A percentile compares a stretch with the other conserved stretches of the same genome.
Evolutionary conservation across 2,329 filamentous ascomycete species (phyloP).

Genomic region (Trichoderma semiorbis): DNA sequence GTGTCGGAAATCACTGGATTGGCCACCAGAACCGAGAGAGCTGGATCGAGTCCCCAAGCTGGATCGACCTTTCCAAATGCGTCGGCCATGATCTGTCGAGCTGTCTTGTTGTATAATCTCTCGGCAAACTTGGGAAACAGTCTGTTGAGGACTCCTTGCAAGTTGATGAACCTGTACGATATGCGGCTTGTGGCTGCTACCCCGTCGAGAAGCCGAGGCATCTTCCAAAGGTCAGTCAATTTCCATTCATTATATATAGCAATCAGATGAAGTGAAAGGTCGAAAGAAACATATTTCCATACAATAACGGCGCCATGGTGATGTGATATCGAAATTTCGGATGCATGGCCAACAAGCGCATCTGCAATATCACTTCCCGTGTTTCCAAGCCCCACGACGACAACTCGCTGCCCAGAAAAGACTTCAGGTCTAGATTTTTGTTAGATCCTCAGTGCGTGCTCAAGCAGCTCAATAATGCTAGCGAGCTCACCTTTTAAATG

Average conservation of each 20-base stretch:
- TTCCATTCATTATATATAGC: not conserved
- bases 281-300: not conserved
- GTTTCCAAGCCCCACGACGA: constrained; percentile 45
- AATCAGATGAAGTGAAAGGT: too few species aligned
- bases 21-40: constrained; percentile 27
- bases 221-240: constrained; percentile 20
- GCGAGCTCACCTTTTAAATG: constrained; percentile 22
- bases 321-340: constrained; percentile 25
- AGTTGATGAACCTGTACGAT: constrained; percentile 32
- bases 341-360: constrained; percentile 30
- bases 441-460: not conserved
- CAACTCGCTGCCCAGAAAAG: constrained; percentile 34
- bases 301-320: constrained; percentile 25
- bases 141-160: constrained; percentile 29
- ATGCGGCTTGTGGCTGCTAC: constrained; percentile 31
- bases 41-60: constrained; percentile 28
- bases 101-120: constrained; percentile 20
- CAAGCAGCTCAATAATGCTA: not conserved
- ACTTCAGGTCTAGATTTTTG: constrained; percentile 21
- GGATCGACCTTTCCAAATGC: constrained; percentile 25
- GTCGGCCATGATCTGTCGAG: constrained; percentile 20
- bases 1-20: constrained; percentile 30
- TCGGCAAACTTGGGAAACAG: constrained; percentile 21
- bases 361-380: constrained; percentile 33
- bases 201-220: constrained; percentile 32